Evolutionary conservation across 140 eudicot genomes (phyloP), one percentile per base, ranked within the genome.

Genomic region (Anethum foeniculum): DNA sequence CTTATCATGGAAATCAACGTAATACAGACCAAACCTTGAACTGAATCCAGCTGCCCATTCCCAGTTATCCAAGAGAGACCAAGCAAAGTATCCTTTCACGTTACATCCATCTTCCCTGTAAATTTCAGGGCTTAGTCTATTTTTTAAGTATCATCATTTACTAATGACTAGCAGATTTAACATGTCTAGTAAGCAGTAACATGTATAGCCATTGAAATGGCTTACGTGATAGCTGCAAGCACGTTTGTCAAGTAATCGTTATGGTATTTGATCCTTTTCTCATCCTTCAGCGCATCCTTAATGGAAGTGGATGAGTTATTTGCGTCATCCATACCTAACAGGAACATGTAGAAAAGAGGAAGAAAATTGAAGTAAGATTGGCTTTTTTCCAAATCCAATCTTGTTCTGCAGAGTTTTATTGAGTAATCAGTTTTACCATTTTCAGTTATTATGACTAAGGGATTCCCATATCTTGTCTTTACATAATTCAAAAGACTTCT

Each of bases 21-120:
- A 95, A 71, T 88, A 92, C 27, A 95, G 86, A 62, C 99, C 99
- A 78, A 95, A 95, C 77, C 99, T 89, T 30, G 97, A 89, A 73
- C 91, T 90, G 80, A 71, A 95, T 83, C 99, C 99, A 34, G 93
- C 96, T 80, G 82, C 91, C 99, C 99, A 95, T 86, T 95, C 99
- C 97, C 96, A 95, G 74, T 92, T 95, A 81, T 95, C 99, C 76
- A 95, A 54, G 67, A 95, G 81, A 12, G 99, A 92, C 99, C 99
- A 95, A 21, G 88, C 96, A 71, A 95, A 95, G 83, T 95, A 95
- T 13, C 97, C 99, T 73, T 87, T 89, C 86, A 95, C 92, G 46
- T 95, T 95, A 91, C 97, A 92, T n/a, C 99, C 99, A 54, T 95
- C 97, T 79, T 89, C 92, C n/a, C 97, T 95, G 93, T 81, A 67